Evolutionary conservation across 176 grass and related monocot species (phyloP).

Genomic region (Bonia amplexicaulis): DNA sequence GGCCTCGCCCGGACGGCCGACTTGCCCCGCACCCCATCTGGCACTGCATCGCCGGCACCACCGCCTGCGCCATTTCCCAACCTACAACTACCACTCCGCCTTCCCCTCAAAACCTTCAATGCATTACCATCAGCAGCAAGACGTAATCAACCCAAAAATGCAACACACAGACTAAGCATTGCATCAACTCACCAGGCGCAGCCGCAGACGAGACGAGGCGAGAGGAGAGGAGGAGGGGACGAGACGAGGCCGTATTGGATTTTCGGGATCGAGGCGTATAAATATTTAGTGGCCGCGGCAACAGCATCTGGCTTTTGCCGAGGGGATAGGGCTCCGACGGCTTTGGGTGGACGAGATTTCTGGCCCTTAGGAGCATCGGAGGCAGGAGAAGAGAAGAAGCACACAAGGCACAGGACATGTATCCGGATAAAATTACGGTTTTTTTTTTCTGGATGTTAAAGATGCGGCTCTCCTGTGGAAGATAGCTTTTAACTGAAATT

Average conservation of each 20-base stretch:
- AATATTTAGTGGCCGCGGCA: constrained; percentile 34
- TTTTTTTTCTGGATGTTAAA: neutral
- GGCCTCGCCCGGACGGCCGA: constrained; percentile 34
- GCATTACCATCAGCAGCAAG: neutral
- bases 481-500: too few species aligned
- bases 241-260: neutral
- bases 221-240: neutral
- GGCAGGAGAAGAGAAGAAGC: neutral
- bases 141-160: neutral
- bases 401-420: neutral
- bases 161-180: neutral
- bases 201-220: neutral
- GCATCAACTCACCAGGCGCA: neutral
- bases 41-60: constrained; percentile 82
- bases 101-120: constrained; percentile 26
- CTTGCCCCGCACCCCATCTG: constrained; percentile 43
- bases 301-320: constrained; percentile 38
- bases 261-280: neutral
- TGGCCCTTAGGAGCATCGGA: constrained; percentile 3
- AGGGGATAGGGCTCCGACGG: constrained; percentile 59
- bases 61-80: constrained; percentile 66
- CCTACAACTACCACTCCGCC: neutral
- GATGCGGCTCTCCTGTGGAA: constrained; percentile 4
- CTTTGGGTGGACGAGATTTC: constrained; percentile 68
- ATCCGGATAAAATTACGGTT: neutral